Base-by-base conservation (phyloP, 2,329 filamentous ascomycete species). In the Daldinia sp. region DNA sequence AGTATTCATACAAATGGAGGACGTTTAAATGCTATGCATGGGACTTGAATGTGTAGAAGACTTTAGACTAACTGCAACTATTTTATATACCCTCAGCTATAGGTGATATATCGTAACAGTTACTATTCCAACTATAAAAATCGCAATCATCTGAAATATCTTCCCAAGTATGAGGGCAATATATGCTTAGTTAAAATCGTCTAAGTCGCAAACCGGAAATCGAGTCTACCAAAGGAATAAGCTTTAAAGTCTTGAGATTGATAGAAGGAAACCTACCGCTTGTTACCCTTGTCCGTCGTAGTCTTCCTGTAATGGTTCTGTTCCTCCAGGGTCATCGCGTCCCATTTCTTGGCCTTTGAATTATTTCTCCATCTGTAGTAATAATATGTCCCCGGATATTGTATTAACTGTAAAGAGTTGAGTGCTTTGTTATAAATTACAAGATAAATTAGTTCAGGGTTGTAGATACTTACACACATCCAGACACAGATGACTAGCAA, bases 231-330 rank as follows among this genome's bases (percentile, higher is more conserved):
- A n/a, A 48, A 35, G 39, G 6, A 23, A 56, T 58, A 1, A 37
- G 56, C 27, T 29, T 30, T 1, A 35, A 47, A 1, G 7, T 25
- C 50, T 13, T 4, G 8, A 43, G 50, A 25, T 30, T 6, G 25
- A 51, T 19, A 3, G 8, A 17, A 34, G 17, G 6, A 11, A 50
- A 19, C 68, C 67, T 39, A 73, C 79, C 77, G 77, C 70, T 79
- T 82, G 49, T 81, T 82, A 4, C 80, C 80, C 49, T 79, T 67
- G 57, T 83, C 79, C 1, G 72, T 77, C 0, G 80, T 82, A 0
- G 76, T 82, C n/a, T 71, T 75, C 5, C 80, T 71, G 64, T 83
- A 83, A 0, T 74, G 58, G 7, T 76, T 72, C 50, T 79, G 79
- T 64, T 82, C 73, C 53, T 81, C 77, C 1, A 72, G 68, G 3